Percentiles rank a stretch among this genome's conserved stretches.
Conservation (phyloP, 2,329 filamentous ascomycete species). For the Beauveria sp. region DNA sequence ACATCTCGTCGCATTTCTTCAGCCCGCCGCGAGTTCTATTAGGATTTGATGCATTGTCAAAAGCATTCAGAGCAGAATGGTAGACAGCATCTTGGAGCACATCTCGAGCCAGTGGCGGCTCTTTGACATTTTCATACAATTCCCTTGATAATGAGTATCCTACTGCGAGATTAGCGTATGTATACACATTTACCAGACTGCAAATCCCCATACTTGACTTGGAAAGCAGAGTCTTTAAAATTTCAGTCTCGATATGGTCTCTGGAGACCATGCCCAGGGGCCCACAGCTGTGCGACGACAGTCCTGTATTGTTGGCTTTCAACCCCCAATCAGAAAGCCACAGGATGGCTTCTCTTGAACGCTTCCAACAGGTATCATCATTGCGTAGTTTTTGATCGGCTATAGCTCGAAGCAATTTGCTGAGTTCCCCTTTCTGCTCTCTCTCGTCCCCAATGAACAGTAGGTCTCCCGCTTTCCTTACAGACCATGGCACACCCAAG, state of each 20-base stretch:
- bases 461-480: slow-evolving; percentile 53
- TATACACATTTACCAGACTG: neutral
- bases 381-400: slow-evolving; percentile 42
- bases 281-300: slow-evolving; percentile 43
- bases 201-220: slow-evolving; percentile 45
- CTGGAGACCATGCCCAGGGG: slow-evolving; percentile 53
- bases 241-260: slow-evolving; percentile 60
- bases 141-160: slow-evolving; percentile 56
- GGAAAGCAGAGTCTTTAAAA: slow-evolving; percentile 59
- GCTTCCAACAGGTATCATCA: slow-evolving; percentile 58
- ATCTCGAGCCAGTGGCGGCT: slow-evolving; percentile 40
- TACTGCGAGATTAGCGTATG: slow-evolving; percentile 22
- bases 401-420: slow-evolving; percentile 50
- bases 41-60: slow-evolving; percentile 76
- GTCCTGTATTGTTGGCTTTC: slow-evolving; percentile 23
- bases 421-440: slow-evolving; percentile 55
- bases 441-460: slow-evolving; percentile 54
- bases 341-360: slow-evolving; percentile 54
- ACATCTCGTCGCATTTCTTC: slow-evolving; percentile 72
- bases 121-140: slow-evolving; percentile 48
- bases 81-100: slow-evolving; percentile 55
- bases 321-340: slow-evolving; percentile 70
- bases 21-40: slow-evolving; percentile 69
- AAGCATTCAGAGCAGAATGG: slow-evolving; percentile 58
- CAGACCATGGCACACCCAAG: slow-evolving; percentile 40